Conservation (phyloP, 2,329 filamentous ascomycete genomes). For the Cyanodermella asteris region DNA sequence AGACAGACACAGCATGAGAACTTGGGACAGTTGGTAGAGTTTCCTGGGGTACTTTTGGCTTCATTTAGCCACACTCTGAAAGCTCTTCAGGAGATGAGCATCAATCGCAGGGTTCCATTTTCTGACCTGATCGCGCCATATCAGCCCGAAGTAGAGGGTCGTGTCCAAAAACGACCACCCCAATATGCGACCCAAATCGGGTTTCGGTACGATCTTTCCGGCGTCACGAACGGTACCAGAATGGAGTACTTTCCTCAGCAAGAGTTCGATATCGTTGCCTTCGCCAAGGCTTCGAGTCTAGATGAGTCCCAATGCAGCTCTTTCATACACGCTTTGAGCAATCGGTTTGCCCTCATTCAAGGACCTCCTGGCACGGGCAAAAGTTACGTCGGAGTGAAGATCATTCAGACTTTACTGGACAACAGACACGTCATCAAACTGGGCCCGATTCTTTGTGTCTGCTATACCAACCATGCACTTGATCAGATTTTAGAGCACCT, state of each 20-base stretch:
- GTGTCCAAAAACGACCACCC: too few species aligned
- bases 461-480: slow-evolving; percentile 31
- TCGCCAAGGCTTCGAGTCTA: slow-evolving; percentile 22
- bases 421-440: slow-evolving; percentile 14
- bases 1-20: slow-evolving; percentile 2
- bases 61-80: slow-evolving; percentile 35
- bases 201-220: too few species aligned
- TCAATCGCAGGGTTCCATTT: slow-evolving; percentile 25
- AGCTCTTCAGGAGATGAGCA: slow-evolving; percentile 32
- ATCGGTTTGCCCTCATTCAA: slow-evolving; percentile 39
- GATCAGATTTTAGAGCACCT: slow-evolving; percentile 41
- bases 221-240: slow-evolving; percentile 5
- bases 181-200: not conserved
- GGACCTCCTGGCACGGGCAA: slow-evolving; percentile 53
- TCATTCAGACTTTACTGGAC: slow-evolving; percentile 27
- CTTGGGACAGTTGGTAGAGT: slow-evolving; percentile 29
- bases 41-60: slow-evolving; percentile 36
- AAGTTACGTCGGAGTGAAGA: slow-evolving; percentile 34
- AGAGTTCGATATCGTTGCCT: too few species aligned
- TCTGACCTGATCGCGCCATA: slow-evolving; percentile 22
- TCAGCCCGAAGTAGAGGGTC: slow-evolving; percentile 2
- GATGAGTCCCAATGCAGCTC: slow-evolving; percentile 28
- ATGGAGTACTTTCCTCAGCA: slow-evolving; percentile 14
- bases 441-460: slow-evolving; percentile 26
- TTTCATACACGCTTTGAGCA: slow-evolving; percentile 29